Evolutionary conservation across 345 rosid species (phyloP).

Genomic region (Limnanthes douglasii): DNA sequence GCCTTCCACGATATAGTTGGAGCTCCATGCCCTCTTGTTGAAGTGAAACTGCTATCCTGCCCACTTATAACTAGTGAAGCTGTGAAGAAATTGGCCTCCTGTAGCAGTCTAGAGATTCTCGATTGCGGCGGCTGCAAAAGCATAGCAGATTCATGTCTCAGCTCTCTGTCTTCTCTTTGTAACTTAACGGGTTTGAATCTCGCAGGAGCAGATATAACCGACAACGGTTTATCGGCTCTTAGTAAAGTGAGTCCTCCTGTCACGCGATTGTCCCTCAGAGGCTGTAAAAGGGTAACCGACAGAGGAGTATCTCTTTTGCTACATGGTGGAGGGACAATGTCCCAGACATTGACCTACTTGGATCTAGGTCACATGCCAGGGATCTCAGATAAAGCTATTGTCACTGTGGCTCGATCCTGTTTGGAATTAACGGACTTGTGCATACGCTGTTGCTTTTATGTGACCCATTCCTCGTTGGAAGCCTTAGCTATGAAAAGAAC

Average conservation of each 20-base stretch:
- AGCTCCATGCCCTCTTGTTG: slow-evolving; percentile 32
- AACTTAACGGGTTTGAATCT: slow-evolving; percentile 36
- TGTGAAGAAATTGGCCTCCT: slow-evolving; percentile 37
- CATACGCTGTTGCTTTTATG: slow-evolving; percentile 31
- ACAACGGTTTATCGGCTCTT: slow-evolving; percentile 30
- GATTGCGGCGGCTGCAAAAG: slow-evolving; percentile 56
- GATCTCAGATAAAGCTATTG: slow-evolving; percentile 33
- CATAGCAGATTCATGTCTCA: slow-evolving; percentile 39
- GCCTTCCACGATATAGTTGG: slow-evolving; percentile 43
- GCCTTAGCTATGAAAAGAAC: slow-evolving; percentile 25
- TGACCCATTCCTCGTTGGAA: slow-evolving; percentile 37
- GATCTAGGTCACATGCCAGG: slow-evolving; percentile 57
- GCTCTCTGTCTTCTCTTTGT: slow-evolving; percentile 23
- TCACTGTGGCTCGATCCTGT: slow-evolving; percentile 18
- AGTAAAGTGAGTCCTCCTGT: slow-evolving; percentile 34
- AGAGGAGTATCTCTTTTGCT: slow-evolving; percentile 38
- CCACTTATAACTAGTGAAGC: slow-evolving; percentile 54
- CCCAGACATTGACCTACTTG: slow-evolving; percentile 29
- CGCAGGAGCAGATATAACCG: slow-evolving; percentile 52
- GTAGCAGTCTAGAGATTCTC: slow-evolving; percentile 38
- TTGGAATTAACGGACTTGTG: slow-evolving; percentile 36
- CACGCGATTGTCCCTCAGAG: slow-evolving; percentile 31
- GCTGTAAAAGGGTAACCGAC: slow-evolving; percentile 57
- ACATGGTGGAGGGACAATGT: slow-evolving; percentile 25
- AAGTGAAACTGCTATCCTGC: slow-evolving; percentile 40